Evolutionary conservation across 2,329 filamentous ascomycete genomes (phyloP), one percentile per base, ranked within the genome.

Genomic region (Raffaelea albimanens): DNA sequence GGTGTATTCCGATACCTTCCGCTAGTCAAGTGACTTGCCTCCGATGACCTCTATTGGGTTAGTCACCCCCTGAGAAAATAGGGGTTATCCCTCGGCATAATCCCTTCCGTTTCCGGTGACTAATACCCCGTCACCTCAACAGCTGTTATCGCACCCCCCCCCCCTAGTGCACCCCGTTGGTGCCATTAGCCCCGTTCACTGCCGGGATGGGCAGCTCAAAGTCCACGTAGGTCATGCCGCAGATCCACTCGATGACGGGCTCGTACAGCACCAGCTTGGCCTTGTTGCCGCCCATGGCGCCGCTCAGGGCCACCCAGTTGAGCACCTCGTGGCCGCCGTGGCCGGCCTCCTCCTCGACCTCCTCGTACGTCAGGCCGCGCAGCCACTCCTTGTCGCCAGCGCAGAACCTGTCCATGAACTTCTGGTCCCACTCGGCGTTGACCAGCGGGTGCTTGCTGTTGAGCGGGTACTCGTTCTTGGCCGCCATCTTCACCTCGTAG

Each of bases 311-410:
- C n/a, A 50, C 51, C 51, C 51, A 52, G 51, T 52, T 52, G 31
- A 52, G 51, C 38, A 52, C 51, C 44, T 52, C 51, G 46, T 52
- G 51, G 39, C 51, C 51, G 25, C 51, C 51, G 44, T 52, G 51
- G 38, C 51, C 51, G 16, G 51, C 51, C 41, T 50, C 39, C 44
- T 52, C 51, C 48, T 52, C 51, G 25, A 52, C 51, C 51, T 52
- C 51, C 9, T 52, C 51, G 48, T 52, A 52, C 22, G 49, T 47
- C 44, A 53, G 43, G 7, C 22, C 40, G 9, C 19, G 16, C 18
- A 53, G 49, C 51, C 51, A 53, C 21, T 34, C 44, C 3, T 13
- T 33, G 42, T 53, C 51, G 34, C 51, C 51, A 10, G 13, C 46
- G 23, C 44, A 47, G 9, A 53, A 19, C 29, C 45, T 43, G 18